Evolutionary conservation across 257 asterid species (phyloP).

Genomic region (Gardenia jasminoides): DNA sequence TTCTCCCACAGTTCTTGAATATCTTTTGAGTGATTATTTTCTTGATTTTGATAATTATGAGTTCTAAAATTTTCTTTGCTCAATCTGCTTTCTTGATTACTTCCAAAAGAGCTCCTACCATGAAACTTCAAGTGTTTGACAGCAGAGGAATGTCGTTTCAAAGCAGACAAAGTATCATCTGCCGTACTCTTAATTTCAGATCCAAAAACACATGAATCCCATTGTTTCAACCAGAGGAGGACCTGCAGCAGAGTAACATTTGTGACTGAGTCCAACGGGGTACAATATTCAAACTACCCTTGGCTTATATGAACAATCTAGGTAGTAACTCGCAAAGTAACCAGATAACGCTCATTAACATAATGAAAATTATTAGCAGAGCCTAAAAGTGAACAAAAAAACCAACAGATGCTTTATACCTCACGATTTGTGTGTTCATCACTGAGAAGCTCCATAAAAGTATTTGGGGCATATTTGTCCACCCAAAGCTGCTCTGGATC

Average conservation of each 20-base stretch:
- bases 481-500: constrained; percentile 85
- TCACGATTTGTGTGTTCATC: constrained; percentile 97
- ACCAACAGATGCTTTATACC: constrained; percentile 43
- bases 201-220: constrained; percentile 97
- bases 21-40: constrained; percentile 42
- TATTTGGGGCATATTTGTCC: constrained; percentile 91
- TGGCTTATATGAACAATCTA: neutral
- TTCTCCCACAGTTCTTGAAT: constrained; percentile 58
- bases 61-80: constrained; percentile 34
- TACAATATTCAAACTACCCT: neutral
- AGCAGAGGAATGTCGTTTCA: constrained; percentile 77
- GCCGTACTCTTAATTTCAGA: constrained; percentile 83
- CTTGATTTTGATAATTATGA: constrained; percentile 44
- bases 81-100: constrained; percentile 42
- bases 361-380: neutral
- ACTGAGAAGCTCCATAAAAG: constrained; percentile 97
- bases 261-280: constrained; percentile 11
- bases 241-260: constrained; percentile 54
- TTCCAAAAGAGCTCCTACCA: constrained; percentile 45
- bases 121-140: constrained; percentile 54
- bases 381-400: constrained; percentile 16
- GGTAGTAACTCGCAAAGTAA: neutral
- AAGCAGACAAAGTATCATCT: constrained; percentile 76
- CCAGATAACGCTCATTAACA: neutral
- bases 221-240: constrained; percentile 93